Base-by-base conservation (phyloP, 768 basidiomycete genomes). In the Coprinellus aureogranulatus region DNA sequence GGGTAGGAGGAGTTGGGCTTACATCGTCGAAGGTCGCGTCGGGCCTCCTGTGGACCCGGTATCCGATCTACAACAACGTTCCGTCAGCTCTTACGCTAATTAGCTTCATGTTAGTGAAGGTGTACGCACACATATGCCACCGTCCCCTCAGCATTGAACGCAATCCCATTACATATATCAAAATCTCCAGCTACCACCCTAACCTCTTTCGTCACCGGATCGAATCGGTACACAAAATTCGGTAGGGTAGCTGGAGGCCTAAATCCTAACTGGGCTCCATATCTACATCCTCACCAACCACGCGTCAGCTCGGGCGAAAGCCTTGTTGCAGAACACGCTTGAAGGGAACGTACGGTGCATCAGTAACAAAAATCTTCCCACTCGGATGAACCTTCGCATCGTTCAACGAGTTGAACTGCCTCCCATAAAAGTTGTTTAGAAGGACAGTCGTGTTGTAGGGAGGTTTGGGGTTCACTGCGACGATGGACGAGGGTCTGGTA, bases 331-430 rank as follows among this genome's bases (percentile, higher is more conserved):
- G 34, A 34, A 14, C 6, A 34, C 6, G 8, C 6, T 6, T 6
- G 11, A 34, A 37, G 41, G 22, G 25, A 2, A 78, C 83, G 42
- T 72, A 90, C 82, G 76, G 73, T 14, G 77, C 76, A 64, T 93
- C 90, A 0, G 90, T 92, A 71, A 92, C 90, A 72, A 88, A 90
- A 2, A 92, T 62, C 39, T 81, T 81, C 37, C 84, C 84, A 59
- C 80, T 87, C 1, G 87, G 88, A 53, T 90, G 85, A 2, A 90
- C 74, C 63, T 89, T 90, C 58, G 88, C 77, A 61, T 94, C 90
- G 67, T 92, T 90, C 50, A 92, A 68, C 1, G 90, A 90, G 70
- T 89, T 91, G 72, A 91, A 93, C 61, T 90, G 89, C 2, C 88
- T 76, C 1, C 90, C 90, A 63, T 82, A 88, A 70, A 80, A 90